These are phyloP conservation scores for Yamadazyma diospyri DNA, from an alignment of 1,139 yeast genomes.

Conservation along the genomic window DNA sequence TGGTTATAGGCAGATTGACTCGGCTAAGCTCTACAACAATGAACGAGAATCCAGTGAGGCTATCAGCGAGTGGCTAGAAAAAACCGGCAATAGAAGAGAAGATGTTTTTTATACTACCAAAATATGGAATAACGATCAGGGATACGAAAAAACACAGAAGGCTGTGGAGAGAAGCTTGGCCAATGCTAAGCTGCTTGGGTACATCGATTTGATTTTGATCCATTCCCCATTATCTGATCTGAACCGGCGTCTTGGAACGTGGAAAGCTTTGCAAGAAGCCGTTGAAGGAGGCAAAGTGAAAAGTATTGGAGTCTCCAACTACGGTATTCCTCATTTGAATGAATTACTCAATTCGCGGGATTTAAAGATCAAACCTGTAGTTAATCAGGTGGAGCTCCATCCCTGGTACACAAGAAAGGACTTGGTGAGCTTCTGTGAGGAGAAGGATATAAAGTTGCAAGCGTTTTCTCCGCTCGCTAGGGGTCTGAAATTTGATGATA, in stretches of 20 bases:
- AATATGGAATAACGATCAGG: slow-evolving; percentile 56
- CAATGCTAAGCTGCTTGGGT: slow-evolving; percentile 60
- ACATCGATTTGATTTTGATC: slow-evolving; percentile 63
- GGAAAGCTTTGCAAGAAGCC: slow-evolving; percentile 43
- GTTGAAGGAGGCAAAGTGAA: slow-evolving; percentile 25
- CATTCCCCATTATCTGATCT: slow-evolving; percentile 32
- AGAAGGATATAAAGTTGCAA: slow-evolving; percentile 23
- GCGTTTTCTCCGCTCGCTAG: slow-evolving; percentile 56
- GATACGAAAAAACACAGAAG: slow-evolving; percentile 52
- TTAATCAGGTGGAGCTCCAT: slow-evolving; percentile 37
- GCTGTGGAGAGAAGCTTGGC: slow-evolving; percentile 58
- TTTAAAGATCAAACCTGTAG: slow-evolving; percentile 27
- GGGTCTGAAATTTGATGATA: slow-evolving; percentile 19
- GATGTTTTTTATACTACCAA: slow-evolving; percentile 53
- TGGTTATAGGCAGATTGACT: slow-evolving; percentile 64
- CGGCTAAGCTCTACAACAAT: slow-evolving; percentile 49
- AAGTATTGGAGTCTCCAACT: slow-evolving; percentile 41
- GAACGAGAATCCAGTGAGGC: slow-evolving; percentile 42
- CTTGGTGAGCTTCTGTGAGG: slow-evolving; percentile 24
- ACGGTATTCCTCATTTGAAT: slow-evolving; percentile 32
- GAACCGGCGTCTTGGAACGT: slow-evolving; percentile 33
- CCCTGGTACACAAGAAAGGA: slow-evolving; percentile 37
- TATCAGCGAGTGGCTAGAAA: slow-evolving; percentile 40
- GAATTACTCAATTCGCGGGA: slow-evolving; percentile 48
- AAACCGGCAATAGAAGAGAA: slow-evolving; percentile 27